phyloP scores from a whole-genome alignment of 345 rosid species.

The Syzygium oleosum region DNA sequence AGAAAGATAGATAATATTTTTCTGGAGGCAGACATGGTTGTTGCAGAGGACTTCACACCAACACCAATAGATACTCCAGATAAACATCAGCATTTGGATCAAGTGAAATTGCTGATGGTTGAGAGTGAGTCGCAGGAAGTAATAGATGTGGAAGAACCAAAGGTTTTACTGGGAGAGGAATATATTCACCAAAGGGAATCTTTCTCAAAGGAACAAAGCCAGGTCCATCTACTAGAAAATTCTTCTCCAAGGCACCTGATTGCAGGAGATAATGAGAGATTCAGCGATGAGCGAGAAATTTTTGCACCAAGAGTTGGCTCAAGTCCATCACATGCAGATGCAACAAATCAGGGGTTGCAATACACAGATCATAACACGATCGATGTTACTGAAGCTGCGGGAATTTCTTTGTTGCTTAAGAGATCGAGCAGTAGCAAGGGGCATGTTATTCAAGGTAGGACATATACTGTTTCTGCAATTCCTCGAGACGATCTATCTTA shows the following conservation, averaged over 20 bases:
- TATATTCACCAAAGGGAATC: slow-evolving; percentile 15
- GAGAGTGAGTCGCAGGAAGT: slow-evolving; percentile 19
- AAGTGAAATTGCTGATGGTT: slow-evolving; percentile 12
- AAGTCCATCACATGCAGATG: slow-evolving; percentile 16
- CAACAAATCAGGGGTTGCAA: slow-evolving; percentile 22
- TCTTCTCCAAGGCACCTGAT: slow-evolving; percentile 12
- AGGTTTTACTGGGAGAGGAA: slow-evolving; percentile 20
- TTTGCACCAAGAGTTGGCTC: slow-evolving; percentile 15
- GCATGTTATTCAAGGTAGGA: slow-evolving; percentile 56
- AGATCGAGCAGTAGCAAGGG: slow-evolving; percentile 80
- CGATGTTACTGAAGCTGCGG: slow-evolving; percentile 46
- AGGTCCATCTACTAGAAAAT: slow-evolving; percentile 17
- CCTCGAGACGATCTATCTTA: slow-evolving; percentile 65
- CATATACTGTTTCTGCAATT: slow-evolving; percentile 44
- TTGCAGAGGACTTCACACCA: slow-evolving; percentile 21
- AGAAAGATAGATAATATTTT: slow-evolving; percentile 27
- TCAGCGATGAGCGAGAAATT: neutral
- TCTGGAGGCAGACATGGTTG: slow-evolving; percentile 3
- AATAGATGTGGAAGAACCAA: slow-evolving; percentile 20
- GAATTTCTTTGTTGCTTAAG: slow-evolving; percentile 61
- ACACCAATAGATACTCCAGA: slow-evolving; percentile 16
- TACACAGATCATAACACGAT: slow-evolving; percentile 15
- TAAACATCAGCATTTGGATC: slow-evolving; percentile 18
- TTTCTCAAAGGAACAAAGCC: slow-evolving; percentile 19
- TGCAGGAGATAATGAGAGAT: slow-evolving; percentile 32